Evolutionary conservation across 352 stramenopile species (phyloP).

Genomic region (Thraustotheca clavata): DNA sequence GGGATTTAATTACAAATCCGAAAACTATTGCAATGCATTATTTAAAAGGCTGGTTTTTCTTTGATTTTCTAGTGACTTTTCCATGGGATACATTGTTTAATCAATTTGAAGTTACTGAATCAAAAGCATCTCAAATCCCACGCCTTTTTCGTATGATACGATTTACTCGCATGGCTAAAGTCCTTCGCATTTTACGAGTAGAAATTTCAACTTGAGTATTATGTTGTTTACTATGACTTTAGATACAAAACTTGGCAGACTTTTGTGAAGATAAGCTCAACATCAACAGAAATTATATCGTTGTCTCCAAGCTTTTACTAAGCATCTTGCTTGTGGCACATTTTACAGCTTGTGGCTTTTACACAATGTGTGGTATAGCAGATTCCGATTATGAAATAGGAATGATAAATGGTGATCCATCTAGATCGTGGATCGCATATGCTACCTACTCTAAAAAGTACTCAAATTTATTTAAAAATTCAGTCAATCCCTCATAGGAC

Average conservation of each 20-base stretch:
- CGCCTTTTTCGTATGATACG: not conserved
- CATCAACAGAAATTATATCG: conserved; percentile 27
- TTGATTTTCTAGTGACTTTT: not conserved
- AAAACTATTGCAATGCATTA: not conserved
- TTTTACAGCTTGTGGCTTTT: conserved; percentile 26
- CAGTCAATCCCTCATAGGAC: not conserved
- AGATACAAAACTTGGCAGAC: conserved; percentile 19
- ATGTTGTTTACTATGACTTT: not conserved
- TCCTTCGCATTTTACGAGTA: not conserved
- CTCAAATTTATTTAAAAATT: not conserved
- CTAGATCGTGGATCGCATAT: not conserved
- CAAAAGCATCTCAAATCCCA: not conserved
- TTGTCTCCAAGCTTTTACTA: conserved; percentile 23
- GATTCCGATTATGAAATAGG: not conserved
- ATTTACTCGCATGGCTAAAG: not conserved
- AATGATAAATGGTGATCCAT: not conserved
- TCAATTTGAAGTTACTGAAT: not conserved
- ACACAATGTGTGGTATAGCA: conserved; percentile 19
- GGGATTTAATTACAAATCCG: not conserved
- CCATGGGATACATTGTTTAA: not conserved
- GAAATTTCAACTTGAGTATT: not conserved
- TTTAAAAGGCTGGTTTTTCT: not conserved
- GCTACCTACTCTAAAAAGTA: not conserved
- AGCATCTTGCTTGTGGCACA: conserved; percentile 26
- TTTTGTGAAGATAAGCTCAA: conserved; percentile 26